Evolutionary conservation across 139 green algal genomes (phyloP).

Genomic region (Tetraselmis chui): DNA sequence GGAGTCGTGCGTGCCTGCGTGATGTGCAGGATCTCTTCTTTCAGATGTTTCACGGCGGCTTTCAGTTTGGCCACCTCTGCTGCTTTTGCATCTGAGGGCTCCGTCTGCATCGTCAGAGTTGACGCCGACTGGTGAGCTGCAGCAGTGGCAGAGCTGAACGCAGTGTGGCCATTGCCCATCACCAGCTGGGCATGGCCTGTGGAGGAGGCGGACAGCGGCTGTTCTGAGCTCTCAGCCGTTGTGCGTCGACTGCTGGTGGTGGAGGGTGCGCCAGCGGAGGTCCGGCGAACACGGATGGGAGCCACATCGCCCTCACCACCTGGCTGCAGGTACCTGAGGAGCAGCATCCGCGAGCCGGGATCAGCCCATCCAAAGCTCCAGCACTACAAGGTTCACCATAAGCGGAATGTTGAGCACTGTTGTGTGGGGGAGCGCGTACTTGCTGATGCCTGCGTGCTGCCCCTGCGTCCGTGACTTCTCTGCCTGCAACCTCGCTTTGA

Average conservation of each 20-base stretch:
- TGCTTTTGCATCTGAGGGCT: neutral
- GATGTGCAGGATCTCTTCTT: neutral
- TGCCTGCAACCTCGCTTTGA: neutral
- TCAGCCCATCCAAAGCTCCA: too few species aligned
- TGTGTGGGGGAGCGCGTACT: neutral
- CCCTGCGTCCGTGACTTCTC: neutral
- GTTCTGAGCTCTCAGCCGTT: neutral
- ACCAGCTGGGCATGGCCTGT: too few species aligned
- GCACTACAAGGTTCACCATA: too few species aligned
- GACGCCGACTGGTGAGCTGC: too few species aligned
- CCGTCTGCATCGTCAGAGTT: neutral
- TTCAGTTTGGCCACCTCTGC: neutral
- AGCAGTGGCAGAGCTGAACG: too few species aligned
- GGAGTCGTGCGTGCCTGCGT: too few species aligned
- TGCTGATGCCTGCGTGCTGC: neutral
- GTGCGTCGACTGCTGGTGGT: neutral
- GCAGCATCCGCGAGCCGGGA: too few species aligned
- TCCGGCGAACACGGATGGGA: neutral
- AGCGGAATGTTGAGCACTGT: too few species aligned
- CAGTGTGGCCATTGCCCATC: neutral
- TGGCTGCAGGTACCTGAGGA: neutral
- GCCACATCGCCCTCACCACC: neutral
- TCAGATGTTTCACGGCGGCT: neutral
- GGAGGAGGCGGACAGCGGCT: too few species aligned
- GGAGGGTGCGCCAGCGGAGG: neutral